Conservation (phyloP, 192 early-diverging fungal genomes). For the Coemansia sp. region DNA sequence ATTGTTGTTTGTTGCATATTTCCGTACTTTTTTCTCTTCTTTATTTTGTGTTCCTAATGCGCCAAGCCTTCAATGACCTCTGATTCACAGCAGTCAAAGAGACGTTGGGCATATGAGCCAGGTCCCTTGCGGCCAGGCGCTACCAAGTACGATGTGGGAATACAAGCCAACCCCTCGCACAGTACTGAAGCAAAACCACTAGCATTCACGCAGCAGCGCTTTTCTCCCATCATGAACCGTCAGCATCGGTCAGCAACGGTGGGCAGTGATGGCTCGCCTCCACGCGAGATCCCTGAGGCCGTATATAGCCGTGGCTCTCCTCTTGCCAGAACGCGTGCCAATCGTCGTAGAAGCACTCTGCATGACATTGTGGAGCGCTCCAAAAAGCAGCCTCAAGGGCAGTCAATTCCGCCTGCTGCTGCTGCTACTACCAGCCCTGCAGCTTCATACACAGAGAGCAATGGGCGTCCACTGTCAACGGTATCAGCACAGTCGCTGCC, state of each 20-base stretch:
- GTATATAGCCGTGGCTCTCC: conserved; percentile 28
- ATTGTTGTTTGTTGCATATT: conserved; percentile 4
- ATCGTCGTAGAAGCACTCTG: conserved; percentile 46
- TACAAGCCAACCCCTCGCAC: background rate
- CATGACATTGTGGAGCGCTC: conserved; percentile 47
- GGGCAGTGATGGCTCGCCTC: conserved; percentile 24
- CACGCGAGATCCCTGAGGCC: conserved; percentile 27
- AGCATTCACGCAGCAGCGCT: conserved; percentile 38
- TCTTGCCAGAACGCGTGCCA: conserved; percentile 27
- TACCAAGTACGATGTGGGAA: conserved; percentile 4
- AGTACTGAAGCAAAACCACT: conserved; percentile 1
- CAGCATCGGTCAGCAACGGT: conserved; percentile 43
- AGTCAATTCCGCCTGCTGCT: background rate
- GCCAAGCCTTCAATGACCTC: conserved; percentile 30
- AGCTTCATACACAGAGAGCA: no score
- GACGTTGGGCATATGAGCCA: conserved; percentile 34
- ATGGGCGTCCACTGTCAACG: conserved; percentile 8
- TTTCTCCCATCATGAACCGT: conserved; percentile 51
- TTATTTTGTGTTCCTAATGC: conserved; percentile 11
- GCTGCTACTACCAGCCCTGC: background rate
- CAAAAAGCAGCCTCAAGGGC: conserved; percentile 24
- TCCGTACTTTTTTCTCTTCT: conserved; percentile 1
- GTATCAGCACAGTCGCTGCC: conserved; percentile 22
- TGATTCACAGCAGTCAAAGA: conserved; percentile 36
- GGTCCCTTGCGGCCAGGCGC: conserved; percentile 26